Base-by-base conservation (phyloP, 495 filamentous ascomycete genomes). In the Antarctomyces pellizariae region DNA sequence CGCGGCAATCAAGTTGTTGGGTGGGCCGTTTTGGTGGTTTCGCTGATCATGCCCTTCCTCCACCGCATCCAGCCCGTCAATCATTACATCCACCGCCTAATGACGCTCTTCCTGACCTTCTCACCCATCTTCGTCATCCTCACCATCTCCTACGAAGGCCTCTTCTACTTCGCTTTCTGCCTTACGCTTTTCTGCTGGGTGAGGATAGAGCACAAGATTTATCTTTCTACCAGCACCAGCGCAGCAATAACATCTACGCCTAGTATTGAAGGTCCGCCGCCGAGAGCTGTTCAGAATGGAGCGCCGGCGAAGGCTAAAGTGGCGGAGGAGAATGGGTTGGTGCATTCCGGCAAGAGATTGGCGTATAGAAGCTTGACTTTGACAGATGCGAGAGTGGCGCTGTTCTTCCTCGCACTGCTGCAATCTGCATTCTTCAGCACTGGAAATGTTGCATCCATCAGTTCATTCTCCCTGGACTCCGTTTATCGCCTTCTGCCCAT, bases 381-480 rank as follows among this genome's bases (percentile, higher is more conserved):
- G 18, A 59, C 72, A 17, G 84, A 95, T 48, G 66, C 71, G 15
- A 77, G 89, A 22, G 70, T 86, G 17, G 70, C 80, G 6, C 59
- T 95, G 11, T 93, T 93, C 61, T 93, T 93, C 63, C 71, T 95
- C 41, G 79, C 75, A 41, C 63, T 99, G 7, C 62, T 99, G 9
- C 84, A 95, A 48, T 75, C 82, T 13, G 89, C 75, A 18, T 99
- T 99, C 57, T 99, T 99, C 62, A 73, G 72, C 51, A 92, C 83
- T 2, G 89, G 89, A 35, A 99, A 99, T 51, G 68, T 99, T 26
- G 86, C 89, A 3, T 92, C 82, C 3, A 49, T 99, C 30, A 90
- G 83, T 17, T 78, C 84, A 5, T 99, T 99, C 63, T 82, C 73
- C 19, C 59, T 99, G 10, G 86, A 93, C 24, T 76, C 70, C 43